Percentiles rank a stretch among this genome's conserved stretches.
These are phyloP conservation scores for Heterobasidion irregulare DNA, from an alignment of 1,284 basidiomycete species.

Conservation along the genomic window DNA sequence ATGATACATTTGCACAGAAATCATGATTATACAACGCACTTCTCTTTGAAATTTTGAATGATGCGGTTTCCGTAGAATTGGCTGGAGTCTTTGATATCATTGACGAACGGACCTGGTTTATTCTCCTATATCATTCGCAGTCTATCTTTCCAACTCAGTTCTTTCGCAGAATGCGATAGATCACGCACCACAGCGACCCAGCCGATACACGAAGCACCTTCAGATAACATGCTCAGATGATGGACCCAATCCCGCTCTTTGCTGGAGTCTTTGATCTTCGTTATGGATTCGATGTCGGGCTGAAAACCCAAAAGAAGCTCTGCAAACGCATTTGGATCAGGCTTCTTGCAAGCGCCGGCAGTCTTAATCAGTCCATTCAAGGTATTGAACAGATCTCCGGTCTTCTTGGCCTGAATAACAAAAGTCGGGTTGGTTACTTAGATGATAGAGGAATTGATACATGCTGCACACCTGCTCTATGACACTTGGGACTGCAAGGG, in stretches of 20 bases:
- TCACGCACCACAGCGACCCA: slow-evolving; percentile 80
- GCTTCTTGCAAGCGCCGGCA: slow-evolving; percentile 75
- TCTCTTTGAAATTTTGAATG: slow-evolving; percentile 90
- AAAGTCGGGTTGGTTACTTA: neutral
- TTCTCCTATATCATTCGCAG: slow-evolving; percentile 41
- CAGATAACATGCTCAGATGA: slow-evolving; percentile 76
- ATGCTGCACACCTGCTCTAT: slow-evolving; percentile 67
- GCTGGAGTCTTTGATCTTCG: slow-evolving; percentile 76
- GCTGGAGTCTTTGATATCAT: slow-evolving; percentile 82
- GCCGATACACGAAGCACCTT: slow-evolving; percentile 81
- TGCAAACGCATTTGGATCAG: slow-evolving; percentile 54
- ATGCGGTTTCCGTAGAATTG: slow-evolving; percentile 90
- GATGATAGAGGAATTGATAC: neutral
- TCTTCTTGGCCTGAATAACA: slow-evolving; percentile 49
- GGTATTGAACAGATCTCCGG: slow-evolving; percentile 64
- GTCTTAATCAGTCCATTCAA: slow-evolving; percentile 65
- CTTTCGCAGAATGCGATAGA: neutral
- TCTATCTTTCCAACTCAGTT: neutral
- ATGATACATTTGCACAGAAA: neutral
- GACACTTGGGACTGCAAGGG: slow-evolving; percentile 64
- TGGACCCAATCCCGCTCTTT: slow-evolving; percentile 79
- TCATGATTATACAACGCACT: slow-evolving; percentile 33
- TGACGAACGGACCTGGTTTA: slow-evolving; percentile 81
- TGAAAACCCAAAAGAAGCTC: slow-evolving; percentile 68
- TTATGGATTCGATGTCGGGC: slow-evolving; percentile 67